Base-by-base conservation (phyloP, 192 early-diverging fungal genomes). In the Glomus cerebriforme region DNA sequence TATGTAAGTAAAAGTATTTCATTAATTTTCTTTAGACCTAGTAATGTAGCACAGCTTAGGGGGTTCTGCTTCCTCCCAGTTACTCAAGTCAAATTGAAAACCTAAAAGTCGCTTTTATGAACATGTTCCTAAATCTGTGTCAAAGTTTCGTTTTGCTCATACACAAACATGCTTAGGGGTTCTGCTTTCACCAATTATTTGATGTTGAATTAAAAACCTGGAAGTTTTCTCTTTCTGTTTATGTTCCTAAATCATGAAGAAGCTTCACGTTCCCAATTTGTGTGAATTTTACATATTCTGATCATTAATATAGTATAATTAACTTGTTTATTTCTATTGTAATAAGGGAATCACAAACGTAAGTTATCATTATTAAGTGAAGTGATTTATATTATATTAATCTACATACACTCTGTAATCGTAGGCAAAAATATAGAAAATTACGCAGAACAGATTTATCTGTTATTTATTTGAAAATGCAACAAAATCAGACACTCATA, bases 381-480 rank as follows among this genome's bases (percentile, higher is more conserved):
- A 70, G 68, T 70, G 68, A 70, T 70, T 70, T 70, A 70, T 70
- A 70, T 70, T 70, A 70, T 70, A 70, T 70, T 70, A 70, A 70
- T 70, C 68, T 70, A 70, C 68, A 34, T 70, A 70, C 34, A 17
- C 68, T 70, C 68, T 70, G 35, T 70, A 71, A 39, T 71, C 69
- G 69, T 71, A 71, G 69, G n/a, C 69, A 71, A 71, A 71, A 45
- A 71, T 71, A 71, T 71, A 71, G 69, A 71, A 71, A 71, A 71
- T 71, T 71, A 71, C 69, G 43, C 69, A 71, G 69, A 71, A 71
- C 43, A 71, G 69, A 71, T 71, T 71, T 71, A 39, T 71, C 69
- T 31, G 47, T 71, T 71, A 71, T 71, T 71, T 39, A 71, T 71
- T 71, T 31, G 69, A 71, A 71, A 71, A 71, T 71, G 69, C 43